A percentile compares a stretch with the other conserved stretches of the same genome.
phyloP scores from a whole-genome alignment of 768 basidiomycete genomes.

The Mycena polygramma region DNA sequence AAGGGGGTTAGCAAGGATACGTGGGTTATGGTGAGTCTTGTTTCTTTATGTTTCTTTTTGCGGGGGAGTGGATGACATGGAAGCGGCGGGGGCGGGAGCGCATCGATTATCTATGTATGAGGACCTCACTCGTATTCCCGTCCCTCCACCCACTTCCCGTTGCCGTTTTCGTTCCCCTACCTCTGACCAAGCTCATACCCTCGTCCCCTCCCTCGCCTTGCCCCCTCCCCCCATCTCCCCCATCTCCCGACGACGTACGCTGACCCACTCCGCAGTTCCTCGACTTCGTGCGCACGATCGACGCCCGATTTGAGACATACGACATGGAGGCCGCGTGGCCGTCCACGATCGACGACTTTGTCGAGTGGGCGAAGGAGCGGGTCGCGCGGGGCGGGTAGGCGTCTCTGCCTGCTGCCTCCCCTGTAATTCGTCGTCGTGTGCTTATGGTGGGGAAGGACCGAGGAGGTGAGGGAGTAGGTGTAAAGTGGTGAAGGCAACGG shows the following conservation, averaged over 20 bases:
- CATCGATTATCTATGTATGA: too few relatives aligned
- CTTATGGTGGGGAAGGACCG: neutral
- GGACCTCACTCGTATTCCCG: too few relatives aligned
- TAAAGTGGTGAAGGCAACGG: neutral
- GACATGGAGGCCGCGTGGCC: conserved; percentile 92
- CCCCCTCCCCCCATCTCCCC: neutral
- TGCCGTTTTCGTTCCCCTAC: too few relatives aligned
- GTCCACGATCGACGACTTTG: conserved; percentile 88
- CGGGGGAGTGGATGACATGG: too few relatives aligned
- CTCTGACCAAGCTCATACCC: too few relatives aligned
- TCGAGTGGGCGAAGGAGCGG: conserved; percentile 70
- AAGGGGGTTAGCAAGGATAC: conserved; percentile 92
- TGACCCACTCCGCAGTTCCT: conserved; percentile 67
- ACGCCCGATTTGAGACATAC: conserved; percentile 78
- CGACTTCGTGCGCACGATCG: conserved; percentile 83
- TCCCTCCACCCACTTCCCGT: too few relatives aligned
- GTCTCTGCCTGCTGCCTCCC: neutral
- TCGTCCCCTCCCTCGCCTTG: neutral
- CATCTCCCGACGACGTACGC: neutral
- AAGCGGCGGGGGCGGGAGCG: too few relatives aligned
- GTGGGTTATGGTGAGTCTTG: conserved; percentile 81
- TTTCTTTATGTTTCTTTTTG: neutral
- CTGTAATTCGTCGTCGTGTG: neutral
- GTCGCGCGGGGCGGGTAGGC: conserved; percentile 28
- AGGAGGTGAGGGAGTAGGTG: neutral